phyloP scores from a whole-genome alignment of 2,329 filamentous ascomycete species.

The Rutstroemia sp. region DNA sequence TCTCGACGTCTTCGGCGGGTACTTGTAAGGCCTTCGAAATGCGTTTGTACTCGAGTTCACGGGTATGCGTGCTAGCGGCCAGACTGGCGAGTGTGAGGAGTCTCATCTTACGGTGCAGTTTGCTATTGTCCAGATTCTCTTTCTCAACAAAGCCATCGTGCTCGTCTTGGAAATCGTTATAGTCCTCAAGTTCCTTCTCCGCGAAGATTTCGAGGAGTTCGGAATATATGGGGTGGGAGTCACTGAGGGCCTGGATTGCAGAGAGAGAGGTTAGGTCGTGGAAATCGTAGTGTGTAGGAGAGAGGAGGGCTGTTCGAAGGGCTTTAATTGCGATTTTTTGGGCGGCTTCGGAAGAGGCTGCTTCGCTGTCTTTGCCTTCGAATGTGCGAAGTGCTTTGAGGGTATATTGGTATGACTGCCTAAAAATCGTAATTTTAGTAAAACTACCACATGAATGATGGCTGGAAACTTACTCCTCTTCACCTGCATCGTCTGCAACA shows the following conservation, averaged over 20 bases:
- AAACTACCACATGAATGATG: background rate
- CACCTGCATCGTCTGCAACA: constrained; percentile 68
- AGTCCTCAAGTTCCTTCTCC: constrained; percentile 89
- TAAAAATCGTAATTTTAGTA: constrained; percentile 25
- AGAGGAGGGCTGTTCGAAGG: constrained; percentile 58
- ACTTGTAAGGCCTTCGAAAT: constrained; percentile 84
- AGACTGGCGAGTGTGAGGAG: constrained; percentile 88
- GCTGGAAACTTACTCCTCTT: constrained; percentile 56
- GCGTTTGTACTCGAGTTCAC: constrained; percentile 79
- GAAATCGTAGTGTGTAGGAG: constrained; percentile 64
- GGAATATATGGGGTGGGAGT: constrained; percentile 77
- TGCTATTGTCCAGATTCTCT: constrained; percentile 62
- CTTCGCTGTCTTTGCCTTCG: constrained; percentile 46
- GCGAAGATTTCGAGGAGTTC: constrained; percentile 94
- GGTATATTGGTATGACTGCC: constrained; percentile 60
- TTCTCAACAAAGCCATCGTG: constrained; percentile 79
- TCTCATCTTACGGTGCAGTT: constrained; percentile 90
- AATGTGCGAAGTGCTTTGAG: constrained; percentile 56
- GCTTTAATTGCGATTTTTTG: constrained; percentile 58
- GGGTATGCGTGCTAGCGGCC: constrained; percentile 73
- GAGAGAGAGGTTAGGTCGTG: constrained; percentile 63
- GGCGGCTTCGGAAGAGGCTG: constrained; percentile 51
- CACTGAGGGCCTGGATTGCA: constrained; percentile 77
- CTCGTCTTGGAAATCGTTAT: constrained; percentile 90
- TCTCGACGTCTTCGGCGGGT: constrained; percentile 77